These are phyloP conservation scores for Cystobasidium pallidum DNA, from an alignment of 1,284 basidiomycete species.

Conservation along the genomic window DNA sequence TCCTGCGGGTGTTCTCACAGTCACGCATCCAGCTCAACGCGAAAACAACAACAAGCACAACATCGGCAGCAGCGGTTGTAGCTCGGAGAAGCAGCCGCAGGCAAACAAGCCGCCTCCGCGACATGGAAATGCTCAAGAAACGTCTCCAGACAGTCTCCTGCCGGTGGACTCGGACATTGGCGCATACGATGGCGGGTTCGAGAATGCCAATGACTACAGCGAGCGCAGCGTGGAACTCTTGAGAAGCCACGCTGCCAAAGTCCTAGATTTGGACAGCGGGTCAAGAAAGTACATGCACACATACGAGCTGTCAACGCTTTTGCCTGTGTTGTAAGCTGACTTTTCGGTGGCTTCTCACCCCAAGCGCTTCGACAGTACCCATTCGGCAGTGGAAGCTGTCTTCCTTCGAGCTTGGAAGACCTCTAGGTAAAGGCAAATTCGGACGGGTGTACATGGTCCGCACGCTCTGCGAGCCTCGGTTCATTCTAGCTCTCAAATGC, in stretches of 20 bases:
- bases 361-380: slow-evolving; percentile 48
- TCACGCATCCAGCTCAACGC: neutral
- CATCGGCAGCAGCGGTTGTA: neutral
- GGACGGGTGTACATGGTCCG: slow-evolving; percentile 98
- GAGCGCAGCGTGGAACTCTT: slow-evolving; percentile 61
- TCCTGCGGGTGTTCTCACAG: neutral
- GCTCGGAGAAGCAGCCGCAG: neutral
- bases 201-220: slow-evolving; percentile 65
- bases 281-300: slow-evolving; percentile 47
- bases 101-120: neutral
- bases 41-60: neutral
- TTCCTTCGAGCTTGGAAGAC: slow-evolving; percentile 91
- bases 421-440: slow-evolving; percentile 97
- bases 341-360: neutral
- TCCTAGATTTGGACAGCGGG: slow-evolving; percentile 77
- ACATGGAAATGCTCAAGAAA: neutral
- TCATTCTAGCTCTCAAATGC: slow-evolving; percentile 96
- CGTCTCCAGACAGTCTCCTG: neutral
- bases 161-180: slow-evolving; percentile 66
- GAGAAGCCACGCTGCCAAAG: slow-evolving; percentile 71
- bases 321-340: no score
- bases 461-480: slow-evolving; percentile 81
- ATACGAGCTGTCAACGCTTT: no score
- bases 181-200: slow-evolving; percentile 81
- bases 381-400: slow-evolving; percentile 71